phyloP scores from a whole-genome alignment of 108 stramenopile genomes.

The Cyclotella kingstonii region DNA sequence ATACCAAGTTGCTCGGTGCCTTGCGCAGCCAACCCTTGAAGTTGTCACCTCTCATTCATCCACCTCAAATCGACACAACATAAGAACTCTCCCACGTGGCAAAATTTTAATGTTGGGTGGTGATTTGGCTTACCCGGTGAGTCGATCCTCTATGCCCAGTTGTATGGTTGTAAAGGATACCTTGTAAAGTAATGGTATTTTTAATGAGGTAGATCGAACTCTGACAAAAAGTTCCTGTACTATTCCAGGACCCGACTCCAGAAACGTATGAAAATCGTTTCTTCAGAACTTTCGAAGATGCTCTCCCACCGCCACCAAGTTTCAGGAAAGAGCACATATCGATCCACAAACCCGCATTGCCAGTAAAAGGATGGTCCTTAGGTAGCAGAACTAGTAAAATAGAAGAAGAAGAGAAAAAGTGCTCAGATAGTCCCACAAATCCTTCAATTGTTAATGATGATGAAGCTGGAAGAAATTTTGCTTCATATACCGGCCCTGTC shows the following conservation, averaged over 20 bases:
- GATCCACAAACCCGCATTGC: slow-evolving; percentile 48
- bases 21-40: slow-evolving; percentile 59
- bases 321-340: slow-evolving; percentile 55
- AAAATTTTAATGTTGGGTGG: slow-evolving; percentile 62
- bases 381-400: neutral
- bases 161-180: too few species aligned
- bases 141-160: too few species aligned
- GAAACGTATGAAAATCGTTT: slow-evolving; percentile 54
- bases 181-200: too few species aligned
- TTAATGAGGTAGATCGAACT: too few species aligned
- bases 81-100: slow-evolving; percentile 45
- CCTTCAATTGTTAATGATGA: slow-evolving; percentile 5
- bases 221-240: too few species aligned
- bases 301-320: slow-evolving; percentile 51
- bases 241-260: slow-evolving; percentile 47
- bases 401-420: slow-evolving; percentile 14
- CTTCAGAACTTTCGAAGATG: slow-evolving; percentile 66
- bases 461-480: neutral
- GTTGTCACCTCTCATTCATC: slow-evolving; percentile 22
- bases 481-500: slow-evolving; percentile 1
- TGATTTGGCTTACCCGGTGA: slow-evolving; percentile 66
- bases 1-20: slow-evolving; percentile 53
- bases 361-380: slow-evolving; percentile 49
- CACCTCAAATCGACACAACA: slow-evolving; percentile 3
- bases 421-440: slow-evolving; percentile 16